Evolutionary conservation across 108 stramenopile species (phyloP).

Genomic region (Chaetoceros muelleri): DNA sequence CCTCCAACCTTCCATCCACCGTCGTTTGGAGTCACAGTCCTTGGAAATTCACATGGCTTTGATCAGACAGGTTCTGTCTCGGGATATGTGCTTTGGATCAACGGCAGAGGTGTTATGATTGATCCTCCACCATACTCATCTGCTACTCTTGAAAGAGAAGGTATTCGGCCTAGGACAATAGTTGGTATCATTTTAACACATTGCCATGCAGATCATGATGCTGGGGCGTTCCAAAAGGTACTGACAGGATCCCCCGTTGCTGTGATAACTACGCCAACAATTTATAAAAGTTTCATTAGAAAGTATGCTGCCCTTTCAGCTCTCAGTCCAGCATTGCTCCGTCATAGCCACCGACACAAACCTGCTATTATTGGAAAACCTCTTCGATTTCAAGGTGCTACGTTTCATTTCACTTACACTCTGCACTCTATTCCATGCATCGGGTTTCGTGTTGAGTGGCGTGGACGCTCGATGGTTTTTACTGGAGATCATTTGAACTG

Average conservation of each 20-base stretch:
- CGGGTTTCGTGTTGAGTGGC: slow-evolving; percentile 84
- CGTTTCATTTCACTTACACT: slow-evolving; percentile 84
- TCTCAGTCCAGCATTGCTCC: slow-evolving; percentile 65
- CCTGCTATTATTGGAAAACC: slow-evolving; percentile 85
- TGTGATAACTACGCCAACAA: slow-evolving; percentile 87
- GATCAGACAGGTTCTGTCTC: slow-evolving; percentile 86
- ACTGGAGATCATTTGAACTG: slow-evolving; percentile 90
- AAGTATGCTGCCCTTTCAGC: slow-evolving; percentile 88
- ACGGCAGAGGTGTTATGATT: slow-evolving; percentile 89
- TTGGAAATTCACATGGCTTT: slow-evolving; percentile 92
- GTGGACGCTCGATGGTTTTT: slow-evolving; percentile 83
- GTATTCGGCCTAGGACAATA: slow-evolving; percentile 79
- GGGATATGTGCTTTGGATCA: slow-evolving; percentile 95
- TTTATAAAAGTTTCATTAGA: slow-evolving; percentile 90
- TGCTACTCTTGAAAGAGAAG: slow-evolving; percentile 74
- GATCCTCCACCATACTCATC: slow-evolving; percentile 91
- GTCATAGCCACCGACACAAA: slow-evolving; percentile 72
- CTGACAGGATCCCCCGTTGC: slow-evolving; percentile 79
- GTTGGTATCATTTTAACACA: slow-evolving; percentile 90
- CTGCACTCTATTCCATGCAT: slow-evolving; percentile 90
- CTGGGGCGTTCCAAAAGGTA: slow-evolving; percentile 92
- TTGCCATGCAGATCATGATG: slow-evolving; percentile 93
- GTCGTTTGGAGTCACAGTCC: slow-evolving; percentile 86
- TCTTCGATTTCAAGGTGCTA: slow-evolving; percentile 78
- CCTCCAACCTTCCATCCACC: slow-evolving; percentile 81